A percentile compares a stretch with the other conserved stretches of the same genome.
Conservation (phyloP, 495 filamentous ascomycete species). For the Penicillium psychrofluorescens region DNA sequence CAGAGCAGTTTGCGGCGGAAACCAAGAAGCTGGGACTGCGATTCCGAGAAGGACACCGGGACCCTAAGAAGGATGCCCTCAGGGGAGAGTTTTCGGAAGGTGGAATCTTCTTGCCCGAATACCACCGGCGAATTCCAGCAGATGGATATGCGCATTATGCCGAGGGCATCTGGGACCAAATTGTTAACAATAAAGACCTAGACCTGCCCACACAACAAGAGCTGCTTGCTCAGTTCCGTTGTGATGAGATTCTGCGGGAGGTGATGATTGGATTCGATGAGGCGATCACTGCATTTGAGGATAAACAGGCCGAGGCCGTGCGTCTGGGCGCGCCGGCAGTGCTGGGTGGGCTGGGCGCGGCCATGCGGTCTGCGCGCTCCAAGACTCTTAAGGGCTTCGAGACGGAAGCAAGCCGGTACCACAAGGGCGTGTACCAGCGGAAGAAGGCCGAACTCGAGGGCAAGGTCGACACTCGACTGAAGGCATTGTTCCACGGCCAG, state of each 20-base stretch:
- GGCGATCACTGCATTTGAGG: conserved; percentile 75
- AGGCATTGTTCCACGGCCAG: conserved; percentile 80
- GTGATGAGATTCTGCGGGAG: conserved; percentile 89
- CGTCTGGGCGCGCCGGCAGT: conserved; percentile 63
- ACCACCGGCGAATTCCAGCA: conserved; percentile 90
- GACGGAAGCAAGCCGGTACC: conserved; percentile 83
- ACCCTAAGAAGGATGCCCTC: conserved; percentile 45
- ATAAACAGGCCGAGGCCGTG: conserved; percentile 67
- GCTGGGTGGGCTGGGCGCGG: conserved; percentile 66
- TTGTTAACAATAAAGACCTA: conserved; percentile 95
- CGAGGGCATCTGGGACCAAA: conserved; percentile 93
- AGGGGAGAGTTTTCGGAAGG: conserved; percentile 64
- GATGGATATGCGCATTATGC: conserved; percentile 93
- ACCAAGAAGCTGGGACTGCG: conserved; percentile 70
- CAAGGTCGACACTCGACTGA: conserved; percentile 81
- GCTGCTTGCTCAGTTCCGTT: conserved; percentile 91
- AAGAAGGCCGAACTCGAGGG: conserved; percentile 79
- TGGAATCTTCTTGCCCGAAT: conserved; percentile 84
- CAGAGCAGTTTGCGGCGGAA: conserved; percentile 81
- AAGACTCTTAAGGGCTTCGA: conserved; percentile 80
- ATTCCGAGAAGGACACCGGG: conserved; percentile 72
- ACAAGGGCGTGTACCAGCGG: conserved; percentile 84
- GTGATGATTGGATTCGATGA: conserved; percentile 79
- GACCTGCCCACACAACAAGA: conserved; percentile 97
- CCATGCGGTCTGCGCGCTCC: conserved; percentile 63